A percentile compares a stretch with the other conserved stretches of the same genome.
Evolutionary conservation across 805 yeast genomes (phyloP).

Genomic region (Kuraishia piskuri): DNA sequence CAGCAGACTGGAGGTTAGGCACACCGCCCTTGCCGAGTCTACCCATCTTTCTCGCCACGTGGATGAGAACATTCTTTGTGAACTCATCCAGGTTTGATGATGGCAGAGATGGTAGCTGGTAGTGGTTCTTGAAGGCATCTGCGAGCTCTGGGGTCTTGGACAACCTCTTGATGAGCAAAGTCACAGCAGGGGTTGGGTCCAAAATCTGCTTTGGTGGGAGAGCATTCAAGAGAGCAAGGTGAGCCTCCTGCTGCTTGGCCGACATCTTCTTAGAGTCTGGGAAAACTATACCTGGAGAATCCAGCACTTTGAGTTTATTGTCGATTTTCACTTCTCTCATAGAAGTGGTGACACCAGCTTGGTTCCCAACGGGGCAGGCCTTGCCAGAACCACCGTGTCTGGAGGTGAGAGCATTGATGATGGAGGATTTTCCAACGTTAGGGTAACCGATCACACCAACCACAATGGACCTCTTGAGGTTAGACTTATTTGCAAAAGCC

Average conservation of each 20-base stretch:
- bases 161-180: slow-evolving; percentile 66
- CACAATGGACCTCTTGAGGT: slow-evolving; percentile 79
- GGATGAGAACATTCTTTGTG: slow-evolving; percentile 80
- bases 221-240: slow-evolving; percentile 80
- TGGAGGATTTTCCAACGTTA: slow-evolving; percentile 92
- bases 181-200: slow-evolving; percentile 81
- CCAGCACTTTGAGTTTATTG: slow-evolving; percentile 78
- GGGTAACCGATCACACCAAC: slow-evolving; percentile 98
- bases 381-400: slow-evolving; percentile 66
- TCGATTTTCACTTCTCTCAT: slow-evolving; percentile 90
- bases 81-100: slow-evolving; percentile 65
- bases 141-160: slow-evolving; percentile 72
- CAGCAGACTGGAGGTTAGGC: slow-evolving; percentile 84
- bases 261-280: slow-evolving; percentile 42
- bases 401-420: slow-evolving; percentile 80
- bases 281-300: slow-evolving; percentile 97
- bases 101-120: slow-evolving; percentile 75
- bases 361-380: slow-evolving; percentile 95
- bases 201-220: slow-evolving; percentile 76
- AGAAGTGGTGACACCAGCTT: slow-evolving; percentile 93
- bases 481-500: slow-evolving; percentile 74
- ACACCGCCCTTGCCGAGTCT: slow-evolving; percentile 89
- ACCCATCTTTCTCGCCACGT: slow-evolving; percentile 88
- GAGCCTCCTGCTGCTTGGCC: slow-evolving; percentile 72
- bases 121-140: slow-evolving; percentile 61